Evolutionary conservation across 2,329 filamentous ascomycete species (phyloP).

Genomic region (Teratosphaeria viscida): DNA sequence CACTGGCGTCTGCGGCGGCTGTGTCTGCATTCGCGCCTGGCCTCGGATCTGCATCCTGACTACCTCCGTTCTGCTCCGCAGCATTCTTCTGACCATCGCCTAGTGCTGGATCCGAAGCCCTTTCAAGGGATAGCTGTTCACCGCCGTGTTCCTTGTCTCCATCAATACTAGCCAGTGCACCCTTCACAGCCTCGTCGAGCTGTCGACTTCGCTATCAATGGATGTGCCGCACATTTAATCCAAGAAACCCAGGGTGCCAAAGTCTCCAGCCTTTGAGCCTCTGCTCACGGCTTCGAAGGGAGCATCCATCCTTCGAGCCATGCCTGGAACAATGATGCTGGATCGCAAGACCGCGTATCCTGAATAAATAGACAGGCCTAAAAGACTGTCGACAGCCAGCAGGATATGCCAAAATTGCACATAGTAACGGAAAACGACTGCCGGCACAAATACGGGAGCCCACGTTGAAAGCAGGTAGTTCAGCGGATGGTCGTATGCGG

Average conservation of each 20-base stretch:
- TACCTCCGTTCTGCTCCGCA: background rate
- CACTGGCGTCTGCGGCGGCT: background rate
- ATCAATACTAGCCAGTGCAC: slow-evolving; percentile 11
- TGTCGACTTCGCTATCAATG: slow-evolving; percentile 37
- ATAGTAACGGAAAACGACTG: slow-evolving; percentile 56
- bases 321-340: slow-evolving; percentile 47
- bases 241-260: slow-evolving; percentile 45
- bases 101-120: background rate
- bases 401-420: slow-evolving; percentile 62
- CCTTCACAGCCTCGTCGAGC: slow-evolving; percentile 26
- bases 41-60: background rate
- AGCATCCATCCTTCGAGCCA: slow-evolving; percentile 47
- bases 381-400: slow-evolving; percentile 50
- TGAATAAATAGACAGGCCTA: slow-evolving; percentile 57
- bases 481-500: slow-evolving; percentile 59
- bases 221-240: slow-evolving; percentile 52
- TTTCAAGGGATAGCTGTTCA: background rate
- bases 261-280: slow-evolving; percentile 26
- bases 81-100: background rate
- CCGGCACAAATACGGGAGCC: slow-evolving; percentile 55
- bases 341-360: slow-evolving; percentile 55
- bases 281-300: slow-evolving; percentile 39
- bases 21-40: background rate
- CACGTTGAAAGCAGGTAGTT: slow-evolving; percentile 54
- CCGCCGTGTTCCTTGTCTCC: background rate